Conservation (phyloP, 169 alveolate genomes). For the Perkinsus marinus region DNA sequence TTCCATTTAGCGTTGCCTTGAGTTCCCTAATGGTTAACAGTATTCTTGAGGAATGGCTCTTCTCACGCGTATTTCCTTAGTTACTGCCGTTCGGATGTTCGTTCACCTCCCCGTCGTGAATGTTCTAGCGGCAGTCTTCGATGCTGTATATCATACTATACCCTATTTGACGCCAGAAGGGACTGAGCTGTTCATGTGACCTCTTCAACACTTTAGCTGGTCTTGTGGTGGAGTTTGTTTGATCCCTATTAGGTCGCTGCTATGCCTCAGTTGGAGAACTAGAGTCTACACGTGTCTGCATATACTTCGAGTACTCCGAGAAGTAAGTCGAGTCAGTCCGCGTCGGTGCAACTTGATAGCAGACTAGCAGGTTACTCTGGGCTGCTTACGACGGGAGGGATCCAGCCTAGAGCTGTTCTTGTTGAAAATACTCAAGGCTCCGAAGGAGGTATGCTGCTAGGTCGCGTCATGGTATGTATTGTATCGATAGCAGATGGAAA, state of each 20-base stretch:
- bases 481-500: neutral
- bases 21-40: too few relatives aligned
- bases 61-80: too few relatives aligned
- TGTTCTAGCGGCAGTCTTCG: neutral
- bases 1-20: too few relatives aligned
- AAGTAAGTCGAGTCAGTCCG: neutral
- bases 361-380: neutral
- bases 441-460: neutral
- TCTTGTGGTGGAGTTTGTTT: too few relatives aligned
- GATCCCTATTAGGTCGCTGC: neutral
- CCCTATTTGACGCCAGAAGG: neutral
- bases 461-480: neutral
- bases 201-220: neutral
- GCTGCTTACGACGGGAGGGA: neutral
- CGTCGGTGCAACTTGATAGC: neutral
- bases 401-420: neutral
- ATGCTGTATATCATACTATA: neutral
- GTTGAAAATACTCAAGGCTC: neutral
- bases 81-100: neutral
- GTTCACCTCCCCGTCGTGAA: neutral
- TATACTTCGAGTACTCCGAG: neutral
- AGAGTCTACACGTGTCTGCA: neutral
- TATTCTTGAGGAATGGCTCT: too few relatives aligned
- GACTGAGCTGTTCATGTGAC: neutral
- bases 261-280: neutral